Percentiles rank a stretch among this genome's conserved stretches.
Conservation (phyloP, 495 filamentous ascomycete genomes). For the Neurospora sp. region DNA sequence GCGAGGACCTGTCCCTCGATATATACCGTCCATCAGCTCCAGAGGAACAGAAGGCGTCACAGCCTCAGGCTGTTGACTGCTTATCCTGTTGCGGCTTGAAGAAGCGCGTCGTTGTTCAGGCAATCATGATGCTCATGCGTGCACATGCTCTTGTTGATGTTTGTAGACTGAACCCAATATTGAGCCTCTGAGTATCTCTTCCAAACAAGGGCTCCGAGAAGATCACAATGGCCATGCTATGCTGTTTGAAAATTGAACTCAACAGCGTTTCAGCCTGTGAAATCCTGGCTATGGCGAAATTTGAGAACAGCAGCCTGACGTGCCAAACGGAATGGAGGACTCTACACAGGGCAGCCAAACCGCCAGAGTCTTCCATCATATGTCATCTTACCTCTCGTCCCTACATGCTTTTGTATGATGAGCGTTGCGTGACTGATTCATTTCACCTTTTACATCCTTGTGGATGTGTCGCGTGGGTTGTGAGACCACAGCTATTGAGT, state of each 20-base stretch:
- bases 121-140: not conserved
- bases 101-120: not conserved
- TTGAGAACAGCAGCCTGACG: not conserved
- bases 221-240: too few species aligned
- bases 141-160: not conserved
- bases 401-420: too few species aligned
- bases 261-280: too few species aligned
- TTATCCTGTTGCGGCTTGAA: not conserved
- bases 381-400: too few species aligned
- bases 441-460: not conserved
- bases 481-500: too few species aligned
- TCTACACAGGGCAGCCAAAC: too few species aligned
- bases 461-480: not conserved
- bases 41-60: not conserved
- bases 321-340: not conserved
- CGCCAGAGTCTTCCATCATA: not conserved
- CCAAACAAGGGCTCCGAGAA: not conserved
- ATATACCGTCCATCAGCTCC: not conserved
- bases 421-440: too few species aligned
- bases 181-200: not conserved
- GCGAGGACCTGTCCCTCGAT: not conserved
- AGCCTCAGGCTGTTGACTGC: not conserved
- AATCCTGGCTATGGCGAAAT: not conserved
- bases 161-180: not conserved
- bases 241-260: too few species aligned